Evolutionary conservation across 371 early-diverging fungal genomes (phyloP).

Genomic region (Zychaea mexicana): DNA sequence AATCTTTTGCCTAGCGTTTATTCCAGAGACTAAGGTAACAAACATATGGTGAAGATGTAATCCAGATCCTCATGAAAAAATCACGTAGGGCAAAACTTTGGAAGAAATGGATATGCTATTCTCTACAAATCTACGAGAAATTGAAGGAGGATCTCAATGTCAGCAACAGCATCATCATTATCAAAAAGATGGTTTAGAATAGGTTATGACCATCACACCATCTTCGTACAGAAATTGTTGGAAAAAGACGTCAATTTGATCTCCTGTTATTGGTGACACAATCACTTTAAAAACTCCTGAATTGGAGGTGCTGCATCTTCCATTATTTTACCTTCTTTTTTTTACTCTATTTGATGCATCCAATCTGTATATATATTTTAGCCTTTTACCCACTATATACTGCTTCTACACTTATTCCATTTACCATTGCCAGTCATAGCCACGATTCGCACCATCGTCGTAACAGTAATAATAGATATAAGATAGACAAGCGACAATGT

Average conservation of each 20-base stretch:
- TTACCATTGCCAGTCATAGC: background rate
- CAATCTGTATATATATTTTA: background rate
- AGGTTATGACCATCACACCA: too few species aligned
- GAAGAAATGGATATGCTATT: slow-evolving; percentile 34
- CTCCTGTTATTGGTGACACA: too few species aligned
- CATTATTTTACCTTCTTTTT: background rate
- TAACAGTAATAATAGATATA: too few species aligned
- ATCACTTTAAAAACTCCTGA: too few species aligned
- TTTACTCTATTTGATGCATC: background rate
- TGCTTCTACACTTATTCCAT: slow-evolving; percentile 3
- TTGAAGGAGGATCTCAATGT: too few species aligned
- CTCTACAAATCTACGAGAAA: background rate
- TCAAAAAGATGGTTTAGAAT: too few species aligned
- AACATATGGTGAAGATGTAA: background rate
- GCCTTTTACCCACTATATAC: slow-evolving; percentile 5
- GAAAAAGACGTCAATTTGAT: too few species aligned
- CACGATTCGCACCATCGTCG: background rate
- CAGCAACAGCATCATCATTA: too few species aligned
- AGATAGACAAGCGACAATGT: slow-evolving; percentile 14
- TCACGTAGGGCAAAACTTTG: slow-evolving; percentile 26
- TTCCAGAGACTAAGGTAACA: slow-evolving; percentile 37
- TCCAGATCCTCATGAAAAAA: background rate
- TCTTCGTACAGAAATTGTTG: background rate
- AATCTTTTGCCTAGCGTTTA: slow-evolving; percentile 19
- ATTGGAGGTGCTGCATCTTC: too few species aligned